phyloP scores from a whole-genome alignment of 495 filamentous ascomycete genomes.

The Penicillium macrosclerotiorum region DNA sequence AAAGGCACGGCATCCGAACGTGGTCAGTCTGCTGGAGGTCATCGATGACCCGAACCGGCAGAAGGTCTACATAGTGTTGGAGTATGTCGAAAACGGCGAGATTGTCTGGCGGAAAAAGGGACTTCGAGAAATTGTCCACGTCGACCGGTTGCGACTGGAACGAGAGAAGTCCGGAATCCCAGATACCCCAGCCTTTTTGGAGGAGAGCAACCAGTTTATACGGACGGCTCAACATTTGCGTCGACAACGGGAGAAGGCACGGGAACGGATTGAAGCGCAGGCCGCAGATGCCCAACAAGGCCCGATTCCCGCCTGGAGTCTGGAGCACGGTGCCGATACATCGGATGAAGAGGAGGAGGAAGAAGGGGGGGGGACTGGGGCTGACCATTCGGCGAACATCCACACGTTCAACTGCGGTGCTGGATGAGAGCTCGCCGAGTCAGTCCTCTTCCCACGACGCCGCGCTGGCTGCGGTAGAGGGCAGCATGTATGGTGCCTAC shows the following conservation, averaged over 20 bases:
- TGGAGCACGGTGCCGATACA: slow-evolving; percentile 73
- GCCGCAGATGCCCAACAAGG: slow-evolving; percentile 39
- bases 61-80: slow-evolving; percentile 97
- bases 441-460: slow-evolving; percentile 49
- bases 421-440: slow-evolving; percentile 40
- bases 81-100: slow-evolving; percentile 91
- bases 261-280: slow-evolving; percentile 53
- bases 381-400: slow-evolving; percentile 32
- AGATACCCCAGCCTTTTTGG: slow-evolving; percentile 47
- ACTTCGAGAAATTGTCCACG: slow-evolving; percentile 69
- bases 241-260: slow-evolving; percentile 53
- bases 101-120: slow-evolving; percentile 89
- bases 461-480: slow-evolving; percentile 59
- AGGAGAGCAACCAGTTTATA: slow-evolving; percentile 63
- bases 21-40: slow-evolving; percentile 92
- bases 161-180: slow-evolving; percentile 63
- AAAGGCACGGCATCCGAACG: slow-evolving; percentile 92
- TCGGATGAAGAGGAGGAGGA: slow-evolving; percentile 53
- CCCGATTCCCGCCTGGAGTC: slow-evolving; percentile 64
- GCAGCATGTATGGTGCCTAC: slow-evolving; percentile 74
- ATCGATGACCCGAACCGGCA: slow-evolving; percentile 94
- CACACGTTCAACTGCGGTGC: slow-evolving; percentile 31
- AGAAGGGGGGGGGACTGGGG: slow-evolving; percentile 44
- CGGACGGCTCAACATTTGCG: slow-evolving; percentile 55
- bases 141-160: slow-evolving; percentile 77